These are phyloP conservation scores for Saccharomycopsis sp. DNA, from an alignment of 805 yeast species.

Conservation along the genomic window DNA sequence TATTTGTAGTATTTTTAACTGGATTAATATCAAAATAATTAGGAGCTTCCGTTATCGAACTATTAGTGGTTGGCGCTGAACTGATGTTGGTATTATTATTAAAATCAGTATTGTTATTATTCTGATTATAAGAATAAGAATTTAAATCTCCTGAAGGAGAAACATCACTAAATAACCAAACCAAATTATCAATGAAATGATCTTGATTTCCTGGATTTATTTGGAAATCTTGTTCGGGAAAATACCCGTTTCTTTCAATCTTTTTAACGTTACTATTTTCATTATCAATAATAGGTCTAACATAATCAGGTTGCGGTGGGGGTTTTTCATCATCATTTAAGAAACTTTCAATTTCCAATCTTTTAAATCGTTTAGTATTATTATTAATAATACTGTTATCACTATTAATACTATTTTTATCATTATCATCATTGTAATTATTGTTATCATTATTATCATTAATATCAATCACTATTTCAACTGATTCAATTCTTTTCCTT, in stretches of 20 bases:
- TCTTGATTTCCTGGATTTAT: neutral
- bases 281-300: neutral
- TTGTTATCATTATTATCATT: neutral
- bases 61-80: neutral
- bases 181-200: slow-evolving; percentile 11
- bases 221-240: neutral
- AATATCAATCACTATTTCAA: neutral
- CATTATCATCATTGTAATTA: neutral
- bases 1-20: neutral
- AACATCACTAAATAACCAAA: slow-evolving; percentile 14
- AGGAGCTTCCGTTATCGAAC: neutral
- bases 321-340: slow-evolving; percentile 6
- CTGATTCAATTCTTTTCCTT: neutral
- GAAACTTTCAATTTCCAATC: neutral
- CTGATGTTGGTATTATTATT: neutral
- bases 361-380: neutral
- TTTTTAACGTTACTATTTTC: neutral
- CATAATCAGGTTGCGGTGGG: slow-evolving; percentile 8
- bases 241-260: neutral
- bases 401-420: neutral
- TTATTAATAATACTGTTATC: neutral
- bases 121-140: neutral
- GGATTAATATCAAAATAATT: slow-evolving; percentile 4
- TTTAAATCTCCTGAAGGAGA: slow-evolving; percentile 1
- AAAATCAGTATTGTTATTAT: neutral